phyloP scores from a whole-genome alignment of 768 basidiomycete genomes.

The Suillus occidentalis region DNA sequence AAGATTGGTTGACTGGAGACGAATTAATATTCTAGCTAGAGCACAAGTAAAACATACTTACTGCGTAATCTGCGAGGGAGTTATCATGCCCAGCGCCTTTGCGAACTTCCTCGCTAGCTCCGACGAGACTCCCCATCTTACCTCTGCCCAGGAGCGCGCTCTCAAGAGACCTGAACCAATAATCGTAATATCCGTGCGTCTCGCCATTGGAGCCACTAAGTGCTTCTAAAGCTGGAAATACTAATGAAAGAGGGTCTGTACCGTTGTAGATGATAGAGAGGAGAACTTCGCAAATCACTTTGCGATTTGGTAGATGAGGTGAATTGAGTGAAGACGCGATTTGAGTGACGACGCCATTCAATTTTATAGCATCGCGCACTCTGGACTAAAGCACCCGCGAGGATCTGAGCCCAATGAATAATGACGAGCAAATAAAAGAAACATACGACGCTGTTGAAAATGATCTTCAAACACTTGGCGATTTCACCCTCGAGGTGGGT shows the following conservation, averaged over 20 bases:
- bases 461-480: slow-evolving; percentile 81
- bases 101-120: slow-evolving; percentile 88
- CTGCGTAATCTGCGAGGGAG: slow-evolving; percentile 83
- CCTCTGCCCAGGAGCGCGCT: slow-evolving; percentile 78
- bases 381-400: slow-evolving; percentile 47
- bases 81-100: slow-evolving; percentile 64
- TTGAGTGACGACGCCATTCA: slow-evolving; percentile 72
- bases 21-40: not conserved
- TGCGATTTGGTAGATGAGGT: slow-evolving; percentile 75
- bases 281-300: slow-evolving; percentile 76
- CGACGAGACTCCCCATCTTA: slow-evolving; percentile 93
- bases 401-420: slow-evolving; percentile 5
- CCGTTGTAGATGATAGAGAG: slow-evolving; percentile 70
- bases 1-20: slow-evolving; percentile 63
- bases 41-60: slow-evolving; percentile 38
- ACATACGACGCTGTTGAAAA: slow-evolving; percentile 67
- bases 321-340: slow-evolving; percentile 83
- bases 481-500: slow-evolving; percentile 81
- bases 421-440: slow-evolving; percentile 1
- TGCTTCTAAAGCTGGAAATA: slow-evolving; percentile 72
- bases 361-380: slow-evolving; percentile 70
- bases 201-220: slow-evolving; percentile 68
- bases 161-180: slow-evolving; percentile 88
- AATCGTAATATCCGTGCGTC: slow-evolving; percentile 66
- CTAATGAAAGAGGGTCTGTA: slow-evolving; percentile 59